These are phyloP conservation scores for Boechera stricta DNA, from an alignment of 345 rosid genomes.

Conservation along the genomic window DNA sequence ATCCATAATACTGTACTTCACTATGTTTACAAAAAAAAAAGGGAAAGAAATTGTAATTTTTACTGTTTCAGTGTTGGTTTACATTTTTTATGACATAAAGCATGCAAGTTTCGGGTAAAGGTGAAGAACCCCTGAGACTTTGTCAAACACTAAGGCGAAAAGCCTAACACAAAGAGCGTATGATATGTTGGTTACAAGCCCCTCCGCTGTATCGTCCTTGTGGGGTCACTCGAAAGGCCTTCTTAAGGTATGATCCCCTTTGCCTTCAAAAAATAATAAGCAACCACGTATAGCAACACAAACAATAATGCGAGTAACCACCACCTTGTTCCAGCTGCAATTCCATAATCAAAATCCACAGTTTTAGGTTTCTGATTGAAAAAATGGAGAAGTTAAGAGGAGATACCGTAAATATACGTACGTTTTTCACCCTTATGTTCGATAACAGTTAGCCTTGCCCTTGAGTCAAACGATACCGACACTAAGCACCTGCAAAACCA, in stretches of 20 bases:
- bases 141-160: background rate
- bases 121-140: constrained; percentile 5
- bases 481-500: constrained; percentile 66
- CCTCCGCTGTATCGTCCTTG: background rate
- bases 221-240: background rate
- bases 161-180: background rate
- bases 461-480: constrained; percentile 89
- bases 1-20: constrained; percentile 4
- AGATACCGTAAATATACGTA: constrained; percentile 4
- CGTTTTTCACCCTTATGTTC: constrained; percentile 37
- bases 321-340: constrained; percentile 39
- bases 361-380: constrained; percentile 6
- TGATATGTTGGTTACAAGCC: constrained; percentile 13
- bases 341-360: constrained; percentile 25
- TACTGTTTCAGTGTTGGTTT: constrained; percentile 16
- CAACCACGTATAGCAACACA: constrained; percentile 34
- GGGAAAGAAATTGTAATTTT: background rate
- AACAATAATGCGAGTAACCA: constrained; percentile 20
- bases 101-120: constrained; percentile 19
- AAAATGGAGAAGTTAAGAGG: background rate
- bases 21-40: background rate
- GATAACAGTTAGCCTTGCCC: constrained; percentile 77
- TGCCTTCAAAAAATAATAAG: constrained; percentile 34
- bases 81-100: constrained; percentile 18
- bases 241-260: constrained; percentile 29